Evolutionary conservation across 306 rosid species (phyloP).

Genomic region (Acacia acuminata): DNA sequence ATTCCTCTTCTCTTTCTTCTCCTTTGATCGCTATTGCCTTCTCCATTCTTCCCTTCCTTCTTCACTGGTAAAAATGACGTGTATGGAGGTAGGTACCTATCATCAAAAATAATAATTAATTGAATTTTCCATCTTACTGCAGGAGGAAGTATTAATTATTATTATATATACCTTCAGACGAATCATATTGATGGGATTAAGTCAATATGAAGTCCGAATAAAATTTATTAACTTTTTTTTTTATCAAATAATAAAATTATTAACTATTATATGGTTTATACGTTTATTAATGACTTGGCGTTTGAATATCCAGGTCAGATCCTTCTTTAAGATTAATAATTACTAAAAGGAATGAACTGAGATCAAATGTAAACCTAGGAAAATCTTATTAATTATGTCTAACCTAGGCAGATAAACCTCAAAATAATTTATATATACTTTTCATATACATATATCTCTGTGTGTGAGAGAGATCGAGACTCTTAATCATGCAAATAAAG

Average conservation of each 20-base stretch:
- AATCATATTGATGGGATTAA: background rate
- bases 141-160: background rate
- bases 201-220: background rate
- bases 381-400: too few relatives aligned
- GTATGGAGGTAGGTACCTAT: constrained; percentile 51
- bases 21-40: constrained; percentile 10
- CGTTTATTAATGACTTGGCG: background rate
- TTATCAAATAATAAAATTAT: too few relatives aligned
- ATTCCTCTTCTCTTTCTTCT: constrained; percentile 21
- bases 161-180: background rate
- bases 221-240: too few relatives aligned
- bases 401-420: background rate
- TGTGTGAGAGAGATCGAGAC: background rate
- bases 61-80: constrained; percentile 38
- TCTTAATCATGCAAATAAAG: background rate
- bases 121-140: background rate
- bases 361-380: background rate
- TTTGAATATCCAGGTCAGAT: background rate
- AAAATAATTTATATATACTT: background rate
- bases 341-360: background rate
- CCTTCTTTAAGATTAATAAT: background rate
- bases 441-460: background rate
- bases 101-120: background rate
- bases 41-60: background rate
- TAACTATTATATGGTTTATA: too few relatives aligned